Conservation (phyloP, 2,329 filamentous ascomycete genomes). For the Periconia sp. region DNA sequence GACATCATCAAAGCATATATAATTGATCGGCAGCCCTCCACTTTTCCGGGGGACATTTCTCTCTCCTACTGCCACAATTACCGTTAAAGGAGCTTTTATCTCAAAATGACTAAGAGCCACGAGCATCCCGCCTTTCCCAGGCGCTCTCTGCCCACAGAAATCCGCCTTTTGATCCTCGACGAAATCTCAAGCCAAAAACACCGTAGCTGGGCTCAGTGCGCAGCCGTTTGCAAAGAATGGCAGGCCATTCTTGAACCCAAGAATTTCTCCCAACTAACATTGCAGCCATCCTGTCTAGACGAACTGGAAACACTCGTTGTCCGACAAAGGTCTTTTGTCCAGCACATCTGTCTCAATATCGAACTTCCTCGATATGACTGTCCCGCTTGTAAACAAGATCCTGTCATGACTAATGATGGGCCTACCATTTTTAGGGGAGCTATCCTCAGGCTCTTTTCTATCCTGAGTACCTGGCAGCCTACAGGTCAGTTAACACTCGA, state of each 20-base stretch:
- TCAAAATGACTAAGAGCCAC: too few species aligned
- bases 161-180: constrained; percentile 19
- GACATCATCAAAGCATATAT: too few species aligned
- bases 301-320: constrained; percentile 19
- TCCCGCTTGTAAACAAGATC: constrained; percentile 14
- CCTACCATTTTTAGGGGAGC: constrained; percentile 16
- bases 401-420: constrained; percentile 10
- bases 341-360: constrained; percentile 22
- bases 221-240: constrained; percentile 22
- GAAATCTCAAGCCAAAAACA: constrained; percentile 19
- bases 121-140: too few species aligned
- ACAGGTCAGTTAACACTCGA: constrained; percentile 19
- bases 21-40: too few species aligned
- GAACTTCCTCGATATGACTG: constrained; percentile 21
- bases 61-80: too few species aligned
- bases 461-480: constrained; percentile 22
- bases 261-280: constrained; percentile 19
- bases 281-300: constrained; percentile 19
- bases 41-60: too few species aligned
- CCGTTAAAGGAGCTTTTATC: too few species aligned
- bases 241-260: constrained; percentile 20
- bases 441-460: constrained; percentile 20
- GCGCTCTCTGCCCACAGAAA: constrained; percentile 17
- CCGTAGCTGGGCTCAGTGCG: constrained; percentile 19
- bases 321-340: constrained; percentile 22